Base-by-base conservation (phyloP, 2,329 filamentous ascomycete genomes). In the Hypoxylon sp. region DNA sequence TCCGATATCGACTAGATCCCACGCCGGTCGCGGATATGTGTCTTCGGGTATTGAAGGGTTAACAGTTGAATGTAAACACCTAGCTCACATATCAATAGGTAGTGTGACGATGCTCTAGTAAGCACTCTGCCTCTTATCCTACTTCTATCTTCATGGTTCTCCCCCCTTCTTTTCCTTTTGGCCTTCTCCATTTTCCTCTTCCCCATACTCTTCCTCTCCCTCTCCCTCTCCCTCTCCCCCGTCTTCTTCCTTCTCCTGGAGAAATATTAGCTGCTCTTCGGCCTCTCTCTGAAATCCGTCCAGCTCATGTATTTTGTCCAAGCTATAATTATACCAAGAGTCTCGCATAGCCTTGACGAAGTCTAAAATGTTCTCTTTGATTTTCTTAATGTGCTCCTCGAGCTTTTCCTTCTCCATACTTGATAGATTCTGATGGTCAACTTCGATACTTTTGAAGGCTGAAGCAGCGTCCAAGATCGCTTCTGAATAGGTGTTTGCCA, bases 1-100 rank as follows among this genome's bases (percentile, higher is more conserved):
- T 58, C 61, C 61, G 61, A 63, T 63, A 47, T 63, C 53, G 61
- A 57, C 52, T 56, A 50, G 14, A 14, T 42, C 4, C 24, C 3
- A 42, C 14, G 37, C 61, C 53, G 53, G 61, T 63, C 35, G 26
- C 61, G 61, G 61, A 53, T 51, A 26, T 9, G 35, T 22, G 26
- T 5, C 44, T 14, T 17, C 29, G 26, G 46, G 29, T 39, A 42
- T 39, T 6, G 13, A 17, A 29, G 19, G 26, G n/a, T 26, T 24
- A 10, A 22, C 11, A n/a, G 14, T 31, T 22, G 9, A 35, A 37
- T 5, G 33, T 26, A 35, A 17, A 11, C 14, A 39, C 13, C 35
- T 14, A 37, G 10, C 2, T 44, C n/a, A 44, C 17, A n/a, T 44
- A 19, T 19, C 14, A 44, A 9, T 19, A 3, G 14, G 39, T 19